A percentile compares a stretch with the other conserved stretches of the same genome.
These are phyloP conservation scores for Turritis glabra DNA, from an alignment of 345 rosid genomes.

Conservation along the genomic window DNA sequence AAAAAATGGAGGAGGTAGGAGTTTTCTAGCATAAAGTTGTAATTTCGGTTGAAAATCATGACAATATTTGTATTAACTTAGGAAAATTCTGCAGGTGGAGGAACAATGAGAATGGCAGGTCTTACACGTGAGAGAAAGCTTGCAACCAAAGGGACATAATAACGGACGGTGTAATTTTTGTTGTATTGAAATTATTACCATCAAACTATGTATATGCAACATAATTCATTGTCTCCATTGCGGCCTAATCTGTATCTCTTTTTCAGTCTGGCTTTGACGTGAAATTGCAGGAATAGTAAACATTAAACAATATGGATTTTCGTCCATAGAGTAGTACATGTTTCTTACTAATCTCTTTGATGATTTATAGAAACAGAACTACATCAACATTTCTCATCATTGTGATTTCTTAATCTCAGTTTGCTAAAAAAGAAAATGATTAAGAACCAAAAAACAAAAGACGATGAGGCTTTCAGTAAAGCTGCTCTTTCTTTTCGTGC, in stretches of 20 bases:
- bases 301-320: background rate
- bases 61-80: background rate
- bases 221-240: background rate
- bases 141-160: conserved; percentile 27
- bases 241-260: background rate
- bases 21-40: background rate
- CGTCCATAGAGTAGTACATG: too few species aligned
- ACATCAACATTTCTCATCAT: background rate
- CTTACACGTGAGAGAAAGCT: conserved; percentile 35
- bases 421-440: background rate
- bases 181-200: background rate
- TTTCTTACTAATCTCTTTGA: conserved; percentile 22
- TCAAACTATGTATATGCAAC: too few species aligned
- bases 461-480: conserved; percentile 45
- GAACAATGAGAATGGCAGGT: conserved; percentile 38
- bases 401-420: background rate
- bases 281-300: background rate
- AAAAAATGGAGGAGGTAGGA: conserved; percentile 50
- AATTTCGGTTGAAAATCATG: background rate
- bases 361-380: background rate
- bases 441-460: background rate
- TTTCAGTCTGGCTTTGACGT: background rate
- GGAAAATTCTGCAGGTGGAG: conserved; percentile 30
- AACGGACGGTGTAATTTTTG: background rate
- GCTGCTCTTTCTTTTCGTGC: conserved; percentile 64